Conservation (phyloP, 164 flowering plant genomes). For the Saururus chinensis region DNA sequence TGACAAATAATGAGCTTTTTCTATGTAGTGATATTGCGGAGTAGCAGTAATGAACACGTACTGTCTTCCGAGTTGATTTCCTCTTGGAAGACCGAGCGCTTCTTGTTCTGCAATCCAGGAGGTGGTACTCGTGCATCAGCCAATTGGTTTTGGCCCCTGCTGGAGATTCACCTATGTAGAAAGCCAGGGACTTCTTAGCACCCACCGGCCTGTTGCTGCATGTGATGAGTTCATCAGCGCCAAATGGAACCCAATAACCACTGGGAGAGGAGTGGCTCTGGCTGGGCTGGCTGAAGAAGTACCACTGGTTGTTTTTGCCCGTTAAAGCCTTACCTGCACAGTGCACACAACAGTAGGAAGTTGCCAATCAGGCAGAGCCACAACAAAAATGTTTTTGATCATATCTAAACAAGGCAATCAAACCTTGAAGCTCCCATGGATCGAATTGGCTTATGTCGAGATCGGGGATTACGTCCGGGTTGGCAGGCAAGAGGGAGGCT, state of each 20-base stretch:
- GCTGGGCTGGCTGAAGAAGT: conserved; percentile 58
- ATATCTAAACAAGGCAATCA: neutral
- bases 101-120: conserved; percentile 23
- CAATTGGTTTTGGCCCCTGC: conserved; percentile 38
- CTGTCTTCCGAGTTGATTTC: conserved; percentile 25
- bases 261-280: conserved; percentile 34
- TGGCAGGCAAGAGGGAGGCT: conserved; percentile 47
- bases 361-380: neutral
- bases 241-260: conserved; percentile 66
- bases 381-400: too few relatives aligned
- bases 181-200: conserved; percentile 31
- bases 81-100: conserved; percentile 28
- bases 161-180: conserved; percentile 33
- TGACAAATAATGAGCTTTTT: neutral
- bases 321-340: conserved; percentile 63
- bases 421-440: conserved; percentile 90
- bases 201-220: conserved; percentile 30
- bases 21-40: too few relatives aligned
- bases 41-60: conserved; percentile 6
- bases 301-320: conserved; percentile 60
- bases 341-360: neutral
- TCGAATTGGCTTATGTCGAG: conserved; percentile 61
- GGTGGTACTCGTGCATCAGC: conserved; percentile 59
- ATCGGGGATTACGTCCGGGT: conserved; percentile 77
- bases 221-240: conserved; percentile 43